Evolutionary conservation across 2,329 filamentous ascomycete species (phyloP), one percentile per base, ranked within the genome.

Genomic region (Aspergillus fischeri): DNA sequence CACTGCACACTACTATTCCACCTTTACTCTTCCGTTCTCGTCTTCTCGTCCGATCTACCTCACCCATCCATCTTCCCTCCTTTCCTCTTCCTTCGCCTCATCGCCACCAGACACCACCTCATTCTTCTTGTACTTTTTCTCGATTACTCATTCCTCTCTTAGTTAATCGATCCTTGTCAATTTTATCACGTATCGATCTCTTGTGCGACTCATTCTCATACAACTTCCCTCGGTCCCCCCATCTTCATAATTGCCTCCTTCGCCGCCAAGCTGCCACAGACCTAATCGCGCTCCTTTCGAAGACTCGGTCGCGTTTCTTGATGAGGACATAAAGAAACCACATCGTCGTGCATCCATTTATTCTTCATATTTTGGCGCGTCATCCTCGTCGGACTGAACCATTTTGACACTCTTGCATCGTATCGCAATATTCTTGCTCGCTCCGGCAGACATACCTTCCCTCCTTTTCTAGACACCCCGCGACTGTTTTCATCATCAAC

Each of bases 241-340:
- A 59, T 64, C 59, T 60, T 63, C 63, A 62, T 56, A 57, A 57
- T 60, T 54, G 54, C 59, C 52, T 54, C 54, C 45, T 53, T 53
- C 24, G 20, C 44, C 44, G n/a, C 44, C 44, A 47, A 47, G 24
- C 44, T 47, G 21, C 44, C 44, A 47, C 44, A 21, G 21, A 17
- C 44, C 21, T 47, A 24, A 47, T 47, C 44, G 44, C 44, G 21
- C 14, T 25, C 44, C 24, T 24, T 47, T 53, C 52, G 25, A 54
- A 25, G 20, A 47, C 10, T 47, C 44, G 44, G 44, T 47, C 44
- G 44, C 44, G 44, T 25, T 47, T 25, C 44, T 47, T 27, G 44
- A 47, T 47, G 44, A 47, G 44, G 21, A 10, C 44, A 47, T 47
- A 47, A 24, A 47, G 24, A 24, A 21, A 24, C 14, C 44, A 24